Evolutionary conservation across 306 rosid species (phyloP).

Genomic region (Trichosanthes cucumerina): DNA sequence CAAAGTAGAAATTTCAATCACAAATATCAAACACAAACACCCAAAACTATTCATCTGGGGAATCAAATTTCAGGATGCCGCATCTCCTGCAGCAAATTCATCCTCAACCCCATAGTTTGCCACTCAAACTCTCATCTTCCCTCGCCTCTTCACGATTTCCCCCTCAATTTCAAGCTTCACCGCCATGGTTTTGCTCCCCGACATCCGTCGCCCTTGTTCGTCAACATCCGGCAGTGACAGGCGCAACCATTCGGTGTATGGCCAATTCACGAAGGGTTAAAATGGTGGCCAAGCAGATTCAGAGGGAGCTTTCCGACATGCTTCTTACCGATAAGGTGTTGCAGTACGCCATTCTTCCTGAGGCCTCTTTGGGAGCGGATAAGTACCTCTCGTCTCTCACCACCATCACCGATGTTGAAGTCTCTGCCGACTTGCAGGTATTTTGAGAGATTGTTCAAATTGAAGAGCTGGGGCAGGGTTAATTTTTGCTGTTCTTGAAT

Average conservation of each 20-base stretch:
- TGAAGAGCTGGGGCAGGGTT: not conserved
- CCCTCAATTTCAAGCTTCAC: slow-evolving; percentile 15
- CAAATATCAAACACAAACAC: not conserved
- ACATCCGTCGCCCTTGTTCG: slow-evolving; percentile 9
- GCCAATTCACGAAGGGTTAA: slow-evolving; percentile 80
- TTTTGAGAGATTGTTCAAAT: not conserved
- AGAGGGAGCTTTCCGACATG: slow-evolving; percentile 87
- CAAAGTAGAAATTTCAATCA: not conserved
- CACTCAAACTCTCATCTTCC: not conserved
- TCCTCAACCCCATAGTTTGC: slow-evolving; percentile 8
- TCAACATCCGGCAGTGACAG: slow-evolving; percentile 8
- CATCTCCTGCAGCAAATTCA: slow-evolving; percentile 16
- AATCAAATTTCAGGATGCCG: slow-evolving; percentile 26
- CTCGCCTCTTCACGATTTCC: slow-evolving; percentile 1
- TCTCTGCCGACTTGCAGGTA: slow-evolving; percentile 88
- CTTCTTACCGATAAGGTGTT: slow-evolving; percentile 68
- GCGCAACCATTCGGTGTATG: slow-evolving; percentile 51
- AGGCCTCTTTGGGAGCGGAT: slow-evolving; percentile 88
- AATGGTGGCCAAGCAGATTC: slow-evolving; percentile 91
- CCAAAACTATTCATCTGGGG: not conserved
- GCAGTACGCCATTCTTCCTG: slow-evolving; percentile 71
- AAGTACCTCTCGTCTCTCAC: slow-evolving; percentile 78
- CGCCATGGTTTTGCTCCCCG: slow-evolving; percentile 20
- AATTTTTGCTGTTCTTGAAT: not conserved
- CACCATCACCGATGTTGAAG: slow-evolving; percentile 75